Evolutionary conservation across 176 grass and related monocot species (phyloP).

Genomic region (Eleusine coracana): DNA sequence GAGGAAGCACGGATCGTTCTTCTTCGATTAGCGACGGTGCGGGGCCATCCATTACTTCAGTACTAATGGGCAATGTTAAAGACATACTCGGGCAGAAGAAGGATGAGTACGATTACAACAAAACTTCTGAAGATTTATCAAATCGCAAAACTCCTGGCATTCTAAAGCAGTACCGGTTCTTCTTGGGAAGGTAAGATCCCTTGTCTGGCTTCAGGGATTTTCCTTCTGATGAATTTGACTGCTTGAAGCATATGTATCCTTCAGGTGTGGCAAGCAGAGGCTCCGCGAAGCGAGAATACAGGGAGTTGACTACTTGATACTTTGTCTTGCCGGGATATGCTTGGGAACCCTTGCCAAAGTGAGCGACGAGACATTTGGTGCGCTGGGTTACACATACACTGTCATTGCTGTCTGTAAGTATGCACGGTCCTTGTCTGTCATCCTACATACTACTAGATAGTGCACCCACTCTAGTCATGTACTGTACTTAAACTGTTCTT

Average conservation of each 20-base stretch:
- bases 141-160: constrained; percentile 69
- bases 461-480: not conserved
- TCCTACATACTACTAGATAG: not conserved
- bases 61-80: constrained; percentile 62
- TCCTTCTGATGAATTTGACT: not conserved
- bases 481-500: too few species aligned
- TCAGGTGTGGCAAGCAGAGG: constrained; percentile 76
- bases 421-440: not conserved
- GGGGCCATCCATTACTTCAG: constrained; percentile 31
- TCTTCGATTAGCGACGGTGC: constrained; percentile 9
- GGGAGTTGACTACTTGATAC: constrained; percentile 71
- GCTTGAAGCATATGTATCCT: not conserved
- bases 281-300: constrained; percentile 74
- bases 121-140: constrained; percentile 62
- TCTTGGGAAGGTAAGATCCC: constrained; percentile 74
- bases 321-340: constrained; percentile 77
- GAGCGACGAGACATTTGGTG: constrained; percentile 76
- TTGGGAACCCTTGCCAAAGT: constrained; percentile 82
- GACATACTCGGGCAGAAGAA: constrained; percentile 65
- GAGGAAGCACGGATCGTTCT: constrained; percentile 5
- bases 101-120: constrained; percentile 67
- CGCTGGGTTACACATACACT: not conserved
- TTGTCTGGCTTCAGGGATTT: not conserved
- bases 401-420: too few species aligned
- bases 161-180: constrained; percentile 74